Conservation (phyloP, 208 protist genomes). For the Zelonia costaricensis region DNA sequence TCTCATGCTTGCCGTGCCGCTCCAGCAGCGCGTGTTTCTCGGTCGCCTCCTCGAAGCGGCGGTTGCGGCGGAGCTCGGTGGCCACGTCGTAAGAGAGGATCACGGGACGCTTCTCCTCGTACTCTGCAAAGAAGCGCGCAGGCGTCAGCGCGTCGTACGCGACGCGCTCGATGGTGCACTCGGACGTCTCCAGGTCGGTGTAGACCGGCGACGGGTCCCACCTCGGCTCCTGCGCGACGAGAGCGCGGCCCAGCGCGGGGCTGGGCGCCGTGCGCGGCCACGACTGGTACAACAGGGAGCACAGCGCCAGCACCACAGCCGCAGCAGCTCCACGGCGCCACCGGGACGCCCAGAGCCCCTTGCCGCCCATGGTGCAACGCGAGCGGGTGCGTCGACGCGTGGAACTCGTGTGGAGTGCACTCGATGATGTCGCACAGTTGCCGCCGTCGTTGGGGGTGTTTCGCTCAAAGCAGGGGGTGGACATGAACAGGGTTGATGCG, state of each 20-base stretch:
- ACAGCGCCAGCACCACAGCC: no score
- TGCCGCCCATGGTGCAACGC: no score
- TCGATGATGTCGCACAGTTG: no score
- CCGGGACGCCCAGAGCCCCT: no score
- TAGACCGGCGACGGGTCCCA: constrained; percentile 13
- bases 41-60: constrained; percentile 2
- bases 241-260: not conserved
- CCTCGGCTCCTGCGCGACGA: not conserved
- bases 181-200: constrained; percentile 14
- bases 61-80: not conserved
- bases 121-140: constrained; percentile 20
- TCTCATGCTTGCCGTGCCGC: constrained; percentile 26
- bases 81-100: constrained; percentile 12
- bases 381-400: no score
- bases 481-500: no score
- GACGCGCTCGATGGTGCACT: constrained; percentile 36
- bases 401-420: no score
- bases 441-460: no score
- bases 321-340: no score
- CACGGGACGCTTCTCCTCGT: constrained; percentile 29
- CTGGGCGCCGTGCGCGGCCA: no score
- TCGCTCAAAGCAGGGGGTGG: no score
- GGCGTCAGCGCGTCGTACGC: constrained; percentile 10
- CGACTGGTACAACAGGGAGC: no score
- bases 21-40: constrained; percentile 23